These are phyloP conservation scores for Lipomyces orientalis DNA, from an alignment of 805 yeast species.

Conservation along the genomic window DNA sequence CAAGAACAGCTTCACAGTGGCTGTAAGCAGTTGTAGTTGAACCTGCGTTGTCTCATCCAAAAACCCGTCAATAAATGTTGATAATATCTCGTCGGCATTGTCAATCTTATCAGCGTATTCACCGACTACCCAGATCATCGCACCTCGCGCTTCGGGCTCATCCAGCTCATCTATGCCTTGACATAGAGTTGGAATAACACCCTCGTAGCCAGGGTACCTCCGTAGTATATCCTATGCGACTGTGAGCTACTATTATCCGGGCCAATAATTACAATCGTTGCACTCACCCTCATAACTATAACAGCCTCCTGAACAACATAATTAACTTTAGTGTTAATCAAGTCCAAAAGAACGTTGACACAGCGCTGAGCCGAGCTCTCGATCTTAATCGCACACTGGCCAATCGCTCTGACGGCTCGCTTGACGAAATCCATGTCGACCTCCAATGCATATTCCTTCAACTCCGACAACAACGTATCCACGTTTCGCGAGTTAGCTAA, in stretches of 20 bases:
- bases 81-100: conserved; percentile 49
- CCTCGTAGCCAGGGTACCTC: conserved; percentile 64
- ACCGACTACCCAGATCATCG: conserved; percentile 85
- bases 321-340: conserved; percentile 69
- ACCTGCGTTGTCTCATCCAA: conserved; percentile 76
- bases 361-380: conserved; percentile 67
- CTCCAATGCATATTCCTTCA: conserved; percentile 80
- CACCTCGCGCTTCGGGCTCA: conserved; percentile 79
- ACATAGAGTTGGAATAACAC: conserved; percentile 53
- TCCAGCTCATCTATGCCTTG: conserved; percentile 61
- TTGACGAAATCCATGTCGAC: conserved; percentile 88
- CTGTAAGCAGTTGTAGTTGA: conserved; percentile 75
- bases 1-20: conserved; percentile 76
- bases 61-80: conserved; percentile 55
- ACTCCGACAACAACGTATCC: conserved; percentile 69
- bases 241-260: not conserved
- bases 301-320: conserved; percentile 82
- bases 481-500: conserved; percentile 71
- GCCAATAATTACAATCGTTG: not conserved
- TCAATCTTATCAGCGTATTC: conserved; percentile 66
- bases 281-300: conserved; percentile 60
- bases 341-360: conserved; percentile 66
- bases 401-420: conserved; percentile 87
- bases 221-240: conserved; percentile 37
- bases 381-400: conserved; percentile 83